Base-by-base conservation (phyloP, 2,329 filamentous ascomycete species). In the Orbilia javanica region DNA sequence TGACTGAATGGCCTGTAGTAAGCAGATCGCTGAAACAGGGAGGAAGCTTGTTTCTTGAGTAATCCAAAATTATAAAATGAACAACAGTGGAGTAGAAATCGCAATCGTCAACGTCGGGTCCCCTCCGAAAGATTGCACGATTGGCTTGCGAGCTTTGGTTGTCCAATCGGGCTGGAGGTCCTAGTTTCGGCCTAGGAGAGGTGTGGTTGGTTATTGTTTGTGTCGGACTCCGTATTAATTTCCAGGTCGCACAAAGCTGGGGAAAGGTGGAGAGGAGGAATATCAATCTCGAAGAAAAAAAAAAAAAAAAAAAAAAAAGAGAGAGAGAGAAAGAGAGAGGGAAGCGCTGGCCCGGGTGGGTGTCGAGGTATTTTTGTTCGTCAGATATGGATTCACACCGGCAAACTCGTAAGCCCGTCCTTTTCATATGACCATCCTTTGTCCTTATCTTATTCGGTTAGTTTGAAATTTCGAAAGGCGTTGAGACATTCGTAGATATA, bases 161-260 rank as follows among this genome's bases (percentile, higher is more conserved):
- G 34, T 44, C 53, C 31, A 60, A 60, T 60, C 20, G 55, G 27
- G 18, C 8, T 15, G 10, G 34, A 42, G 20, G 34, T n/a, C n/a
- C n/a, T n/a, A n/a, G 20, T 42, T 27, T 60, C 11, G 20, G 25
- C 11, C n/a, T 34, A 55, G 18, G 31, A 34, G 42, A n/a, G 22
- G 46, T 22, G 46, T 50, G 55, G 36, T 20, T 60, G 31, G 69
- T 20, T 66, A 48, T 53, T 34, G 57, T 22, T 46, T 71, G 68
- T 69, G 55, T 65, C 57, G 34, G 25, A 55, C 64, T 50, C 72
- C 65, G 65, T 76, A 27, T 70, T 42, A 70, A 76, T 76, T 76
- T 76, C 72, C 72, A 69, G 52, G 65, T 70, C 36, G 65, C 44
- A 70, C 72, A 57, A 76, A 69, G 50, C 63, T 67, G 52, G 63